These are phyloP conservation scores for Takashimella koratensis DNA, from an alignment of 1,284 basidiomycete genomes.

Conservation along the genomic window DNA sequence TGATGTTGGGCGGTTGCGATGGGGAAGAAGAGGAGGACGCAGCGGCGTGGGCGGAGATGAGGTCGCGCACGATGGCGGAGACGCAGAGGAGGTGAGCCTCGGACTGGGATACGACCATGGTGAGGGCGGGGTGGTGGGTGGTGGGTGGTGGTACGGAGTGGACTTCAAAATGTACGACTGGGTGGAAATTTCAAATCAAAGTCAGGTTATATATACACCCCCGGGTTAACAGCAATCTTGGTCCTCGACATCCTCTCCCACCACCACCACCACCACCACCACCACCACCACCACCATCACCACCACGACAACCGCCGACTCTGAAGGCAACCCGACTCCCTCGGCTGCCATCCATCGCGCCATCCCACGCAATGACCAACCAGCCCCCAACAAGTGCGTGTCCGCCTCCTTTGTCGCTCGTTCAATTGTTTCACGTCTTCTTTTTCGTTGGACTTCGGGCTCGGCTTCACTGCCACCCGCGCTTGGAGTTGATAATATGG, in stretches of 20 bases:
- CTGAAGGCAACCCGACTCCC: too few species aligned
- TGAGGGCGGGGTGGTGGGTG: background rate
- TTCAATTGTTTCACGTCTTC: too few species aligned
- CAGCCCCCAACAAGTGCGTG: background rate
- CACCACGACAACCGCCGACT: too few species aligned
- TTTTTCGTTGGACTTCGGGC: background rate
- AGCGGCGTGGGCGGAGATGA: slow-evolving; percentile 60
- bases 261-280: too few species aligned
- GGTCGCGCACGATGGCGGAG: slow-evolving; percentile 88
- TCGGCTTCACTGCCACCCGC: too few species aligned
- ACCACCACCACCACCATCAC: too few species aligned
- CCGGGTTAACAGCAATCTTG: too few species aligned
- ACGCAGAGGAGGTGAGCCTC: slow-evolving; percentile 87
- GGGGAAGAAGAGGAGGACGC: slow-evolving; percentile 28
- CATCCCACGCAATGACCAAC: background rate
- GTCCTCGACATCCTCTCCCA: too few species aligned
- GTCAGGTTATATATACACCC: background rate
- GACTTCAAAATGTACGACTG: background rate
- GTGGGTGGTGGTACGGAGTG: background rate
- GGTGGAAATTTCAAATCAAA: background rate
- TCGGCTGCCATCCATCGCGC: background rate
- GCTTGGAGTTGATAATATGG: too few species aligned
- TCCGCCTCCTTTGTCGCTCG: too few species aligned
- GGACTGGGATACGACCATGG: slow-evolving; percentile 60
- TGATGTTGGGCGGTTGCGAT: slow-evolving; percentile 60